Conservation (phyloP, 106 monocot species). For the Allium fistulosum region DNA sequence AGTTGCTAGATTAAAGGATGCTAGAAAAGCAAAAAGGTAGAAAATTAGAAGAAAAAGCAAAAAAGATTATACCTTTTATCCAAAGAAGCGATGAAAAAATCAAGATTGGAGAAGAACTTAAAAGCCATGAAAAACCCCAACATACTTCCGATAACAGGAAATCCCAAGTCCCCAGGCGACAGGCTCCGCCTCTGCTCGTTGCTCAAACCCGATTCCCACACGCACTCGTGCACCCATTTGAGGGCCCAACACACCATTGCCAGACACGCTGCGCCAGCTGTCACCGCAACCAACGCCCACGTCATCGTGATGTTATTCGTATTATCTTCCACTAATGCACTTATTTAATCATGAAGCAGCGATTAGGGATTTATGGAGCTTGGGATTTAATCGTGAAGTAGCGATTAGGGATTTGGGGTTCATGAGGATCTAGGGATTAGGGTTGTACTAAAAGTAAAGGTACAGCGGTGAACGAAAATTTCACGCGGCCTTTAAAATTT, state of each 20-base stretch:
- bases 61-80: conserved; percentile 17
- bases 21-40: not conserved
- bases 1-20: too few species aligned
- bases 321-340: too few species aligned
- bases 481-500: too few species aligned
- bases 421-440: too few species aligned
- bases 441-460: too few species aligned
- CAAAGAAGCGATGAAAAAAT: conserved; percentile 36
- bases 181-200: conserved; percentile 13
- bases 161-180: conserved; percentile 51
- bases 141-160: conserved; percentile 57
- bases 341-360: too few species aligned
- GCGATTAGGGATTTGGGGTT: too few species aligned
- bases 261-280: not conserved
- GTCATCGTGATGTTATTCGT: not conserved
- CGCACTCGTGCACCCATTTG: conserved; percentile 20
- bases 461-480: too few species aligned
- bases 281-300: not conserved
- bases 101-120: conserved; percentile 32
- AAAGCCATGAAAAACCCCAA: conserved; percentile 41
- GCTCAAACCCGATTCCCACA: conserved; percentile 18
- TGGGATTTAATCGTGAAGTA: too few species aligned
- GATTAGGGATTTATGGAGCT: too few species aligned
- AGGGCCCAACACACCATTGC: not conserved
- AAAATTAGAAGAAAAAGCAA: not conserved